Percentiles rank a stretch among this genome's conserved stretches.
phyloP scores from a whole-genome alignment of 2,329 filamentous ascomycete genomes.

The Ascochyta fabae region DNA sequence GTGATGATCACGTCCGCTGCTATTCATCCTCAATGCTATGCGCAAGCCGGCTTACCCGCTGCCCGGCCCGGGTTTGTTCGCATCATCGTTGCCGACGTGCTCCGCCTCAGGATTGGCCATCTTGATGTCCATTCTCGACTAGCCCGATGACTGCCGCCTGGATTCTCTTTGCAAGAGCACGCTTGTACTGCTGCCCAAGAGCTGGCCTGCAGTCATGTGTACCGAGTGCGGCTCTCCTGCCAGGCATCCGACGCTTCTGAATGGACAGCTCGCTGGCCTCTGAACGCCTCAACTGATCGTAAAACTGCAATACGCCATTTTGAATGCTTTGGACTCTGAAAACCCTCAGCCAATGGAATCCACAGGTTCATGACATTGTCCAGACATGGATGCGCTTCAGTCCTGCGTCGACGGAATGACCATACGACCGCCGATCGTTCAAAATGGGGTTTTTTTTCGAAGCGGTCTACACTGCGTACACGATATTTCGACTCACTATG shows the following conservation, averaged over 20 bases:
- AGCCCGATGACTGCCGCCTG: background rate
- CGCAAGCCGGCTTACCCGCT: conserved; percentile 6
- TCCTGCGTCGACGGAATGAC: background rate
- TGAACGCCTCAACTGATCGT: background rate
- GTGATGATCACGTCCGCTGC: background rate
- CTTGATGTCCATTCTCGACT: background rate
- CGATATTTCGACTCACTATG: background rate
- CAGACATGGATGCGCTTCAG: background rate
- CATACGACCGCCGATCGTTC: background rate
- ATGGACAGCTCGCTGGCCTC: background rate
- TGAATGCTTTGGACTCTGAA: background rate
- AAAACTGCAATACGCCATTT: background rate
- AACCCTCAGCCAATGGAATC: background rate
- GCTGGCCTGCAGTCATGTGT: background rate
- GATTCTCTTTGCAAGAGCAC: background rate
- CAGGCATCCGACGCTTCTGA: conserved; percentile 8
- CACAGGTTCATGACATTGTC: background rate
- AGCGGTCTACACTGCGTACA: background rate
- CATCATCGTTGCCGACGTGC: background rate
- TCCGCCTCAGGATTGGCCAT: background rate
- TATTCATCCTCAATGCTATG: background rate
- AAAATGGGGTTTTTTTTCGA: background rate
- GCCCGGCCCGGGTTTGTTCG: conserved; percentile 1
- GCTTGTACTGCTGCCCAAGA: background rate
- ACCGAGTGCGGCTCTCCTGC: conserved; percentile 3